A percentile compares a stretch with the other conserved stretches of the same genome.
Conservation (phyloP, 768 basidiomycete genomes). For the Panellus pusillus region DNA sequence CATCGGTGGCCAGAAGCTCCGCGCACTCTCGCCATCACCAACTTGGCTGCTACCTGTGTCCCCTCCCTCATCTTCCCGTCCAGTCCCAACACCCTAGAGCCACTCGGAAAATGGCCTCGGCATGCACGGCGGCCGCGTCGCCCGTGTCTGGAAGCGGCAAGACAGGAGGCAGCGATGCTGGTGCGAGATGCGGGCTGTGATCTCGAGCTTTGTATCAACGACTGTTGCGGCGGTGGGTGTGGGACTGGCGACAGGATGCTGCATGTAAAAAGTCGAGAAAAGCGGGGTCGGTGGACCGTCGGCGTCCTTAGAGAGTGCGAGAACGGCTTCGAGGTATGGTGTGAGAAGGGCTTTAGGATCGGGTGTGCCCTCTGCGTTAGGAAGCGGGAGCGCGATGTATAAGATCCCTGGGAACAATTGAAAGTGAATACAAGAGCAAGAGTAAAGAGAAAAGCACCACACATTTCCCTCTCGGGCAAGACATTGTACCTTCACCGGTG, state of each 20-base stretch:
- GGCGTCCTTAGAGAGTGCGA: constrained; percentile 32
- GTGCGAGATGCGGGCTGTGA: constrained; percentile 21
- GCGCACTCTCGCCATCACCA: constrained; percentile 20
- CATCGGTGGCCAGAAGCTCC: constrained; percentile 41
- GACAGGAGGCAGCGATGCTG: constrained; percentile 32
- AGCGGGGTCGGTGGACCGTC: constrained; percentile 35
- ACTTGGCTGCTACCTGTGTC: not conserved
- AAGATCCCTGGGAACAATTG: constrained; percentile 49
- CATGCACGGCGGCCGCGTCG: constrained; percentile 56
- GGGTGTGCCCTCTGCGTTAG: constrained; percentile 10
- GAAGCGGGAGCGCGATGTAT: constrained; percentile 54
- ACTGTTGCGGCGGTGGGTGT: not conserved
- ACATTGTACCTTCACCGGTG: constrained; percentile 72
- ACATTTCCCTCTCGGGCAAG: constrained; percentile 76
- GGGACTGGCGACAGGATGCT: constrained; percentile 30
- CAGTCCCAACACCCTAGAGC: constrained; percentile 31
- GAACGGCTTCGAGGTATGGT: constrained; percentile 58
- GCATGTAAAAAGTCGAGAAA: constrained; percentile 58
- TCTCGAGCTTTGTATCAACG: not conserved
- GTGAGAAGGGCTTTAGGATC: constrained; percentile 42
- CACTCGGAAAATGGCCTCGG: constrained; percentile 58
- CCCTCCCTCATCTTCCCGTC: constrained; percentile 1
- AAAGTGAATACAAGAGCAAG: not conserved
- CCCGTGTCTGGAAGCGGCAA: constrained; percentile 48
- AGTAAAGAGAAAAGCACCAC: constrained; percentile 26